phyloP scores from a whole-genome alignment of 2,329 filamentous ascomycete genomes.

The Akanthomyces lecanii region DNA sequence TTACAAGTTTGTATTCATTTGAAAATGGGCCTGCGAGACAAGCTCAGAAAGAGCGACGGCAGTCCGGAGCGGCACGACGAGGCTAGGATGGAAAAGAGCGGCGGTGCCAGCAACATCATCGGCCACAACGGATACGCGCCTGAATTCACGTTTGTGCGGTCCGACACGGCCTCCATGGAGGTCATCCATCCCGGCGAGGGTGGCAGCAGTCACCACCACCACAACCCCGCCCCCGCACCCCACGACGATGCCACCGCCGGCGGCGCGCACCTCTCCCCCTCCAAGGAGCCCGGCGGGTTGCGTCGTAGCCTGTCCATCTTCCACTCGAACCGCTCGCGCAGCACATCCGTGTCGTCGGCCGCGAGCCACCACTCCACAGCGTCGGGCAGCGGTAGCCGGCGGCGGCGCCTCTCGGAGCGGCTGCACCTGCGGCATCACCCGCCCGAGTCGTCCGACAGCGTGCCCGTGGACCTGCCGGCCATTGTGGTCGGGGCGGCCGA shows the following conservation, averaged over 20 bases:
- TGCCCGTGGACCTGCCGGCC: conserved; percentile 76
- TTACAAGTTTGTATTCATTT: background rate
- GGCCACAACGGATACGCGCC: conserved; percentile 36
- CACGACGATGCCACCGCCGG: conserved; percentile 22
- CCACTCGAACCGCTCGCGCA: conserved; percentile 44
- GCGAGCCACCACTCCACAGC: conserved; percentile 31
- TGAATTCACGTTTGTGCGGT: conserved; percentile 78
- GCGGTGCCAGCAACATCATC: conserved; percentile 19
- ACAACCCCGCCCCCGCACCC: conserved; percentile 12
- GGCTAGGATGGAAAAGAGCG: conserved; percentile 31
- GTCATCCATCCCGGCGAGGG: conserved; percentile 64
- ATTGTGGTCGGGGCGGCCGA: conserved; percentile 51
- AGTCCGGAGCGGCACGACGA: conserved; percentile 27
- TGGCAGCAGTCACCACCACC: conserved; percentile 21
- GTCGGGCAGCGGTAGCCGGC: conserved; percentile 21
- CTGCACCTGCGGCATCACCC: conserved; percentile 57
- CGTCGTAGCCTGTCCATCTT: conserved; percentile 46
- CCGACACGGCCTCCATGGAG: conserved; percentile 77
- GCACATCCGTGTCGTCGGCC: conserved; percentile 42
- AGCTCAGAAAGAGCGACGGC: conserved; percentile 51
- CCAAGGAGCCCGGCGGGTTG: conserved; percentile 29
- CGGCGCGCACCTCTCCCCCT: conserved; percentile 25
- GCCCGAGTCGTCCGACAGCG: conserved; percentile 62
- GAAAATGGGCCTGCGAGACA: conserved; percentile 49
- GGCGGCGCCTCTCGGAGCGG: conserved; percentile 59